These are phyloP conservation scores for Cutaneotrichosporon dermatis DNA, from an alignment of 1,284 basidiomycete genomes.

Conservation along the genomic window DNA sequence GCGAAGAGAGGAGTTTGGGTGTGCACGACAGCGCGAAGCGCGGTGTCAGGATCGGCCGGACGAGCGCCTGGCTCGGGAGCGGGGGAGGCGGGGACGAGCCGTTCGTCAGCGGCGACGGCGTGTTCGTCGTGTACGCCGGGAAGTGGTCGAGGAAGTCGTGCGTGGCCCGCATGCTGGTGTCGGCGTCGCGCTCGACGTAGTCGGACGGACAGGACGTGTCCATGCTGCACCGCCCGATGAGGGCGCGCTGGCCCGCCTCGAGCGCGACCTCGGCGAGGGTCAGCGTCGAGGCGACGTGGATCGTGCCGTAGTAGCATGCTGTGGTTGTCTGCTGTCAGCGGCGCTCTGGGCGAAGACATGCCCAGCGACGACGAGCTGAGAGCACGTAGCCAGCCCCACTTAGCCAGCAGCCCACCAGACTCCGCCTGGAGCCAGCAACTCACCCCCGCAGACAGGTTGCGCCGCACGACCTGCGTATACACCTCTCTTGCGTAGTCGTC, in stretches of 20 bases:
- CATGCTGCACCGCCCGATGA: slow-evolving; percentile 93
- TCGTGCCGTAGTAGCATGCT: slow-evolving; percentile 82
- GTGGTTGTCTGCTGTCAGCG: slow-evolving; percentile 69
- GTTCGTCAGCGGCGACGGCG: background rate
- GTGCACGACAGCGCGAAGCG: slow-evolving; percentile 94
- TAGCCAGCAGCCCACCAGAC: too few relatives aligned
- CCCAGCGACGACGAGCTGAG: background rate
- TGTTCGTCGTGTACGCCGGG: slow-evolving; percentile 33
- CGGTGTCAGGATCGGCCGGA: slow-evolving; percentile 87
- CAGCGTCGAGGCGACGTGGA: slow-evolving; percentile 78
- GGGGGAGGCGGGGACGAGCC: background rate
- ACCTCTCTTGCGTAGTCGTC: slow-evolving; percentile 63
- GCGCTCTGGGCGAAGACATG: background rate
- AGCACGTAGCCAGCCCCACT: background rate
- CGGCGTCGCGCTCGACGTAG: slow-evolving; percentile 66
- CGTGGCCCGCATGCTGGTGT: slow-evolving; percentile 61
- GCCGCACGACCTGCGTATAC: slow-evolving; percentile 69
- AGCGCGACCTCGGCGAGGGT: slow-evolving; percentile 72
- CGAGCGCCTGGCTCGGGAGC: slow-evolving; percentile 51
- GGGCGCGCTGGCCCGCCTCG: slow-evolving; percentile 72
- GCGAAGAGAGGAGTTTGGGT: slow-evolving; percentile 59
- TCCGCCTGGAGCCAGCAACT: slow-evolving; percentile 33
- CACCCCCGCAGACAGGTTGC: slow-evolving; percentile 72
- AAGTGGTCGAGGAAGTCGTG: slow-evolving; percentile 66
- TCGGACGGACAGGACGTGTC: slow-evolving; percentile 65